Evolutionary conservation across 129 eudicot genomes (phyloP).

Genomic region (Centrapalus pauciflorus): DNA sequence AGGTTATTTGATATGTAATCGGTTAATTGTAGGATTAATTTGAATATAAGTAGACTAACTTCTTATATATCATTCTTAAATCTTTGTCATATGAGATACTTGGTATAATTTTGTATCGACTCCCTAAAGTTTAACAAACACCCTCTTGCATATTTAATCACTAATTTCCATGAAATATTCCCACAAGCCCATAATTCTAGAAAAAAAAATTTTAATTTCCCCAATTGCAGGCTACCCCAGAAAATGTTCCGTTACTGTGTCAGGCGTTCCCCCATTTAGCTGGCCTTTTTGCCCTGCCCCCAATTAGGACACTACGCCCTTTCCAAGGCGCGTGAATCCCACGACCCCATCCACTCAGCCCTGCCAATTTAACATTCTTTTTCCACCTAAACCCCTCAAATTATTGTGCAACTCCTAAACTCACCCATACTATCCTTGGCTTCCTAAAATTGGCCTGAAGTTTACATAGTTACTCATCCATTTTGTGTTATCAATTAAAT

Average conservation of each 20-base stretch:
- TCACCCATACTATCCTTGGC: neutral
- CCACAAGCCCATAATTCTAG: constrained; percentile 5
- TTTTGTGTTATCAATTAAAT: neutral
- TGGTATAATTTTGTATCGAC: too few relatives aligned
- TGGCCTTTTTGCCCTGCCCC: constrained; percentile 20
- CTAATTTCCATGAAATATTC: constrained; percentile 11
- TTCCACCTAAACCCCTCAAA: neutral
- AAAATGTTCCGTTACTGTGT: constrained; percentile 28
- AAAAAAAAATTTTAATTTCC: constrained; percentile 11
- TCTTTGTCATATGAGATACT: too few relatives aligned
- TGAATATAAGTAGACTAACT: too few relatives aligned
- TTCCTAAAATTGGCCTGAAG: neutral
- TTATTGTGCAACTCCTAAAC: neutral
- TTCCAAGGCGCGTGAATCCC: constrained; percentile 5
- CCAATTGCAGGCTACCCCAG: constrained; percentile 9
- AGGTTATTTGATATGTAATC: too few relatives aligned
- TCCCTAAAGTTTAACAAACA: neutral
- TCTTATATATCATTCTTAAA: too few relatives aligned
- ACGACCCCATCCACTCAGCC: constrained; percentile 6
- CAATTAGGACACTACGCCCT: constrained; percentile 16
- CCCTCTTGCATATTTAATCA: neutral
- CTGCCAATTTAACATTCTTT: constrained; percentile 6
- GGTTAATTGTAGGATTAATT: too few relatives aligned
- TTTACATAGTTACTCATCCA: neutral
- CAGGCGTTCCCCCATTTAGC: too few relatives aligned